Conservation (phyloP, 2,329 filamentous ascomycete species). For the Calonectria hongkongensis region DNA sequence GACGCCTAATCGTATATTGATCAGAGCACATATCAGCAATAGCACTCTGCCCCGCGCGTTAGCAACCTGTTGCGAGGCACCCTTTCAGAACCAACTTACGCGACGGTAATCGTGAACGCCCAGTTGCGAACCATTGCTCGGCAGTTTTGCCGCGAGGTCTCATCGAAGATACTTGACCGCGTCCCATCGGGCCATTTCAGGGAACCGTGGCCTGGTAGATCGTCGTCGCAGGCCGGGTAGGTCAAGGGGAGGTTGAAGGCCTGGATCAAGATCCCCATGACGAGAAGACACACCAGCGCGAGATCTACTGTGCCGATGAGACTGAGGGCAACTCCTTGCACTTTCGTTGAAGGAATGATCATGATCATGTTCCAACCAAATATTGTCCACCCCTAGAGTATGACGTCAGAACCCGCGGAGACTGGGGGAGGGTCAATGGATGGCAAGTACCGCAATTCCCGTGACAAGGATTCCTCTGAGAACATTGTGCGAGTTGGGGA, state of each 20-base stretch:
- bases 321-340: conserved; percentile 19
- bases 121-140: conserved; percentile 27
- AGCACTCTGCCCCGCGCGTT: not conserved
- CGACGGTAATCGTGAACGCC: conserved; percentile 19
- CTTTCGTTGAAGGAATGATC: conserved; percentile 21
- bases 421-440: not conserved
- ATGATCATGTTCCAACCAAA: conserved; percentile 32
- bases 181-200: not conserved
- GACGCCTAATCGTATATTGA: conserved; percentile 27
- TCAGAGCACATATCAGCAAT: conserved; percentile 21
- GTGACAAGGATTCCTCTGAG: conserved; percentile 19
- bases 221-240: conserved; percentile 29
- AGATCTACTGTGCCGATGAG: conserved; percentile 15
- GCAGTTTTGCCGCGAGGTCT: conserved; percentile 24
- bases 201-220: conserved; percentile 25
- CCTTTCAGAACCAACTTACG: conserved; percentile 1
- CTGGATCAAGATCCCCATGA: conserved; percentile 13
- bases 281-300: not conserved
- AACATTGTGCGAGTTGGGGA: not conserved
- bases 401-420: conserved; percentile 16
- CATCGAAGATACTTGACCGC: conserved; percentile 21
- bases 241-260: conserved; percentile 23
- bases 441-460: conserved; percentile 22
- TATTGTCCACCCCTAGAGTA: conserved; percentile 26
- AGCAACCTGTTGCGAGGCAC: not conserved